Base-by-base conservation (phyloP, 495 filamentous ascomycete genomes). In the Neurospora sp. region DNA sequence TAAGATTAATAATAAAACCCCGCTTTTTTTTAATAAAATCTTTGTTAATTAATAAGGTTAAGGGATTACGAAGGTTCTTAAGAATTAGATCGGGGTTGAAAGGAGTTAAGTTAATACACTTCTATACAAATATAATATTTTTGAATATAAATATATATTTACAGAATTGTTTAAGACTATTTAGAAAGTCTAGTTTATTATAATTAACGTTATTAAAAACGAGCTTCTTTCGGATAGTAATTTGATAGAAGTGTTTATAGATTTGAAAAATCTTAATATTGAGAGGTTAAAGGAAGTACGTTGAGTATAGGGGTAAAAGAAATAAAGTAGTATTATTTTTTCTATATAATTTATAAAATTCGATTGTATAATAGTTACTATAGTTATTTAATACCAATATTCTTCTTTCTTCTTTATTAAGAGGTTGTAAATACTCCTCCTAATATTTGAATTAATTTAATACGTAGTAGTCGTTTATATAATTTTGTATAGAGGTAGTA, bases 201-300 rank as follows among this genome's bases (percentile, higher is more conserved):
- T n/a, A n/a, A 3, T 44, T 1, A 0, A 44, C 42, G 2, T 44
- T 44, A n/a, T 18, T n/a, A 8, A 8, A 44, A 0, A 2, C 6
- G 0, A n/a, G 0, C 16, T 3, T 44, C n/a, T n/a, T n/a, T 0
- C 0, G 1, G 0, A n/a, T 44, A 44, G n/a, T 7, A 8, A n/a
- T 2, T 8, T n/a, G 8, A 8, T 44, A 44, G 8, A n/a, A 44
- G 7, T 44, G 0, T 3, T 44, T n/a, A 44, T n/a, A 44, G 2
- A 44, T n/a, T 8, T 44, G 0, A n/a, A 44, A 44, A 8, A 44
- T 18, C 0, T 1, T 7, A n/a, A n/a, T 0, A 0, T 44, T 3
- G 0, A 44, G 3, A 8, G 0, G 6, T 44, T 44, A 3, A 7
- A 44, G 2, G 7, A 44, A n/a, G 0, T 44, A n/a, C 0, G 0